Conservation (phyloP, 306 rosid species). For the Coriaria nepalensis region DNA sequence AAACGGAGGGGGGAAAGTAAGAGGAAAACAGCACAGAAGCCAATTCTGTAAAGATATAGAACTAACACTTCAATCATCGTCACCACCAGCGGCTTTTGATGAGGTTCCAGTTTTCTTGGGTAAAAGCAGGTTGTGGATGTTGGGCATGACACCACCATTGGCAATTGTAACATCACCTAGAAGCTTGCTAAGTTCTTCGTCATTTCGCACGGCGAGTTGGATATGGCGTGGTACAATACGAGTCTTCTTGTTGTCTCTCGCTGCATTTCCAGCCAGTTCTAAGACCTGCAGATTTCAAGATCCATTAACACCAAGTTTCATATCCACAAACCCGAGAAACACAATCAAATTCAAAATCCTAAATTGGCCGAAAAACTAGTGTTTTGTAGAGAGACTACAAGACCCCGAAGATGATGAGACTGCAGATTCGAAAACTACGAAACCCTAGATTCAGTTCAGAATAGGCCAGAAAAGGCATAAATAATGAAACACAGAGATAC, state of each 20-base stretch:
- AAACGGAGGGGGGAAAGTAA: background rate
- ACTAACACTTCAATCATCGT: slow-evolving; percentile 25
- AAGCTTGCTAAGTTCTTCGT: slow-evolving; percentile 85
- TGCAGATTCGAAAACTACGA: too few relatives aligned
- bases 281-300: slow-evolving; percentile 54
- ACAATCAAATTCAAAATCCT: background rate
- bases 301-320: too few relatives aligned
- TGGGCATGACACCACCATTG: slow-evolving; percentile 91
- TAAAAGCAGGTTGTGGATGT: slow-evolving; percentile 69
- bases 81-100: slow-evolving; percentile 40
- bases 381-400: background rate
- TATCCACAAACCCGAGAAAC: background rate
- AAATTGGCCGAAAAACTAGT: background rate
- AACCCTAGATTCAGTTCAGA: background rate
- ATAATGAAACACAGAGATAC: background rate
- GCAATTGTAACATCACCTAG: slow-evolving; percentile 83
- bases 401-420: background rate
- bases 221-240: slow-evolving; percentile 83
- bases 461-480: background rate
- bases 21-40: background rate
- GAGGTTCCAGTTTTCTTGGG: slow-evolving; percentile 68
- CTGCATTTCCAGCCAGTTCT: slow-evolving; percentile 88
- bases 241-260: slow-evolving; percentile 88
- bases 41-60: too few relatives aligned
- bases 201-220: slow-evolving; percentile 68